Evolutionary conservation across 2,329 filamentous ascomycete species (phyloP), one percentile per base, ranked within the genome.

Genomic region (Lachnellula occidentalis): DNA sequence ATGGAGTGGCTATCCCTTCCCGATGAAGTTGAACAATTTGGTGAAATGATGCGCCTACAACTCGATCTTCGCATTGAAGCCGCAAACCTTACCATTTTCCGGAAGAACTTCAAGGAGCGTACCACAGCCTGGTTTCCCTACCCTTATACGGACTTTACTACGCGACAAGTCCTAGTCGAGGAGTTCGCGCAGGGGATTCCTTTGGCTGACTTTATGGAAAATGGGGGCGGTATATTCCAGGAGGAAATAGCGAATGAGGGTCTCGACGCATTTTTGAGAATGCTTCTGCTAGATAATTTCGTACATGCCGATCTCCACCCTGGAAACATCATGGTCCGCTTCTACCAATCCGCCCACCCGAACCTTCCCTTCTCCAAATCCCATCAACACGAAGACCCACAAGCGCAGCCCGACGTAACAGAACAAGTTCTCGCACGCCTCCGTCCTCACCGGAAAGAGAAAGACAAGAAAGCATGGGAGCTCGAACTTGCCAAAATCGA

Each of bases 301-400:
- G 86, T 96, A 24, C 94, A 99, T 68, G 92, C 94, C 5, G 94
- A 99, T 69, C 75, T 99, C 31, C 94, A 99, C 69, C 94, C 94
- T 0, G 94, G 94, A 24, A 99, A 99, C 70, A 97, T 99, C 73
- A 97, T 99, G 92, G 92, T 99, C 46, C 90, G 95, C 59, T 99
- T 99, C 75, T 96, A 97, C 72, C 85, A 92, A 66, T 85, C 92
- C 0, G 83, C 85, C 14, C 80, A 86, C 58, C 81, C 92, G 0
- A 82, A 87, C 48, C 74, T 95, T 1, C 76, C 77, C 21, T 73
- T 86, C 63, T 41, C 37, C 8, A 68, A 22, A 45, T 67, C 53
- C 65, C 64, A 55, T 47, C 63, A 63, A 55, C 46, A 64, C 49
- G 46, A 70, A 45, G 62, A 70, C 24, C 71, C 75, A 37, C 70